phyloP scores from a whole-genome alignment of 306 rosid species.

The Cucumis melo region DNA sequence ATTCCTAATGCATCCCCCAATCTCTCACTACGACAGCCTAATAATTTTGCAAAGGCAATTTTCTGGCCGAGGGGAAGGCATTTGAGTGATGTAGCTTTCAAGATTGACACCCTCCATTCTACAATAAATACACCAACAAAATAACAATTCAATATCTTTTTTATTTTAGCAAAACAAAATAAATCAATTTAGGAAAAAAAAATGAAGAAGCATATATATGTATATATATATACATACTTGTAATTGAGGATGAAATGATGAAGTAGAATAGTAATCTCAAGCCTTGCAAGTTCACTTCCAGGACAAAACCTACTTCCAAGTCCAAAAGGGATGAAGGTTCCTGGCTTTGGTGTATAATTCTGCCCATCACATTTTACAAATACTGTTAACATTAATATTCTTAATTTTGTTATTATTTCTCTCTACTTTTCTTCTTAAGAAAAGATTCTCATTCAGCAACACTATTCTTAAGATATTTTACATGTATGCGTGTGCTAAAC shows the following conservation, averaged over 20 bases:
- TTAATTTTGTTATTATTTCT: no score
- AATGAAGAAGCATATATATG: no score
- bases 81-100: not conserved
- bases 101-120: not conserved
- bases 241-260: constrained; percentile 43
- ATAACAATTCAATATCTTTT: not conserved
- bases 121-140: not conserved
- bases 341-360: constrained; percentile 30
- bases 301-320: constrained; percentile 44
- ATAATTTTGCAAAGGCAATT: no score
- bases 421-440: no score
- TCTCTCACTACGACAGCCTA: not conserved
- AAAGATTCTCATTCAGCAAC: no score
- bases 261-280: constrained; percentile 36
- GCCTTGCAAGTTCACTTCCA: constrained; percentile 37
- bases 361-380: constrained; percentile 2
- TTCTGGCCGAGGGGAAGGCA: not conserved
- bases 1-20: no score
- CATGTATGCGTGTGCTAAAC: no score
- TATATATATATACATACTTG: constrained; percentile 12
- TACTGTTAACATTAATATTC: not conserved
- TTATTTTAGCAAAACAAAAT: no score
- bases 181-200: not conserved
- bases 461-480: no score
- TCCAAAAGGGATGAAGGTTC: constrained; percentile 45